Evolutionary conservation across 495 filamentous ascomycete species (phyloP).

Genomic region (Talaromyces ruber): DNA sequence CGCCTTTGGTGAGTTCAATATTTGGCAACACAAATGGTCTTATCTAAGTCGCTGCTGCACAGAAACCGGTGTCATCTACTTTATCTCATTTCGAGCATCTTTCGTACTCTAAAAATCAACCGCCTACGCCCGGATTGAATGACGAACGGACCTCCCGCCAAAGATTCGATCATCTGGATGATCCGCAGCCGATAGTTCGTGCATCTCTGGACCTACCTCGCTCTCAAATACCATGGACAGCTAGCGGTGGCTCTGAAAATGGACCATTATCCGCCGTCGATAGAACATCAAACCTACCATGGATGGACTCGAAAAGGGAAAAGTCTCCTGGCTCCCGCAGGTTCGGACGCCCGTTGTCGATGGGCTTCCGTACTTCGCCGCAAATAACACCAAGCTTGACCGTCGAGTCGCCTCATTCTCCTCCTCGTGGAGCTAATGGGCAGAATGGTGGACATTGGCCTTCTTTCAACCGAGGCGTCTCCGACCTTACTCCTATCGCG

Average conservation of each 20-base stretch:
- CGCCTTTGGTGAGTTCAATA: conserved; percentile 36
- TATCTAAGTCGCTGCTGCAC: not conserved
- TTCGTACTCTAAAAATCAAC: conserved; percentile 40
- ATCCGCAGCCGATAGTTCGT: conserved; percentile 37
- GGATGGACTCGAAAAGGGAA: conserved; percentile 14
- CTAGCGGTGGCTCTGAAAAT: conserved; percentile 22
- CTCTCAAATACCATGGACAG: conserved; percentile 29
- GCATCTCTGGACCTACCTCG: conserved; percentile 46
- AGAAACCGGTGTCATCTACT: conserved; percentile 82
- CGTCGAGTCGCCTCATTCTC: conserved; percentile 68
- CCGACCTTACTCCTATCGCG: not conserved
- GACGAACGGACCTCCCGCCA: conserved; percentile 25
- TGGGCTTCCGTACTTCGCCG: conserved; percentile 47
- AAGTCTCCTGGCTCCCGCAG: conserved; percentile 14
- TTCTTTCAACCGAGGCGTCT: conserved; percentile 3
- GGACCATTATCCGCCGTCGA: conserved; percentile 4
- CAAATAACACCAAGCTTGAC: conserved; percentile 60
- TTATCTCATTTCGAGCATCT: conserved; percentile 90
- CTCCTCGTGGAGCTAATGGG: conserved; percentile 36
- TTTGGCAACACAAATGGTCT: conserved; percentile 7
- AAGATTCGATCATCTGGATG: conserved; percentile 29
- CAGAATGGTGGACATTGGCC: conserved; percentile 5
- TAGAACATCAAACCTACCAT: conserved; percentile 21
- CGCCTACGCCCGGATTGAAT: conserved; percentile 19
- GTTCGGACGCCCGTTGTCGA: conserved; percentile 37